Evolutionary conservation across 225 moss, liverwort and hornwort genomes (phyloP), one percentile per base, ranked within the genome.

Genomic region (Bryum argenteum): DNA sequence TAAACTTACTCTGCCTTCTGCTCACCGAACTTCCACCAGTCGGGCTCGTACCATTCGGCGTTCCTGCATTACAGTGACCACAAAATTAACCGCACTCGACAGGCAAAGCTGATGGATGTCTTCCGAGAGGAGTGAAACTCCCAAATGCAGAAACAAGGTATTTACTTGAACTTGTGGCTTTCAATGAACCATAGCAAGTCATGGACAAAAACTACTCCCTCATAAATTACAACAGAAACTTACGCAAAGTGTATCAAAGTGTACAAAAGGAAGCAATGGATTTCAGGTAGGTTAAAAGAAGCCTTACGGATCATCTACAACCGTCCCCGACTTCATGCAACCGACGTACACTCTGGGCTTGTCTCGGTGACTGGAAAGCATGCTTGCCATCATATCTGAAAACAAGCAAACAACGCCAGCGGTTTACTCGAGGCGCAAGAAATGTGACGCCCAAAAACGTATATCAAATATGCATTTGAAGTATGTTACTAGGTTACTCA

Each of bases 1-100:
- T 37, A 41, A 41, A 74, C 85, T 77, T 71, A 88, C 82, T 88
- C 78, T 57, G 85, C 88, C 64, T 92, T 92, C 61, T 85, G 71
- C 17, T 94, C 94, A 79, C 98, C 98, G 78, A 99, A 99, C 76
- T 94, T 99, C 98, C 91, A 99, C 92, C 91, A 94, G 66, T 99
- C 94, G 57, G 94, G 89, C 47, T 99, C 98, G 72, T 91, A 99
- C 98, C 98, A 99, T 70, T 77, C 77, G 11, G 88, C 88, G 52
- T 82, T 88, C 70, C 88, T 88, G 75, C 60, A 78, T 72, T 72
- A 74, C 54, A 67, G 13, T 33, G 48, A 76, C 61, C 58, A 52
- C 40, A 50, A 24, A 53, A 38, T 26, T 47, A 11, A 62, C 24
- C 39, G 47, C 39, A 69, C 54, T 65, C 15, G 26, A 74, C 28